Percentiles rank a stretch among this genome's conserved stretches.
Conservation (phyloP, 495 filamentous ascomycete species). For the Talaromyces borbonicus region DNA sequence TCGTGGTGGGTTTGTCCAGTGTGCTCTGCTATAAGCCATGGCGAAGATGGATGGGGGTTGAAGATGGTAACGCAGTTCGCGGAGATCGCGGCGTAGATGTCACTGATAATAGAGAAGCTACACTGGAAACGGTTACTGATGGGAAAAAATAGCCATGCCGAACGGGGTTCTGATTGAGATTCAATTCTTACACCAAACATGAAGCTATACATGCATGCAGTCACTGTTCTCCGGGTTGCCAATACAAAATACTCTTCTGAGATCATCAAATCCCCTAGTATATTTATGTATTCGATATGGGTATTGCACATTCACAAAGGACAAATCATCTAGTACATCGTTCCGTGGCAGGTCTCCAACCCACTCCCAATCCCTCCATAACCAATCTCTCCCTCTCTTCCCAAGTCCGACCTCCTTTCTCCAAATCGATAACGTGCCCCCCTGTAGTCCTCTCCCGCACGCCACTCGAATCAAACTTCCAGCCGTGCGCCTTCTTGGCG, state of each 20-base stretch:
- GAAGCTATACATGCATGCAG: no score
- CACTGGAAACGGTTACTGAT: no score
- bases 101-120: no score
- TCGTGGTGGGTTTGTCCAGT: conserved; percentile 62
- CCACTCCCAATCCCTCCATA: conserved; percentile 69
- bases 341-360: conserved; percentile 61
- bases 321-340: conserved; percentile 60
- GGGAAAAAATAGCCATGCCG: no score
- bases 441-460: conserved; percentile 58
- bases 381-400: conserved; percentile 68
- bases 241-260: no score
- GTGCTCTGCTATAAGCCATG: conserved; percentile 69
- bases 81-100: no score
- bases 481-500: conserved; percentile 57
- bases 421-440: conserved; percentile 54
- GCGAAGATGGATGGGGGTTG: conserved; percentile 49
- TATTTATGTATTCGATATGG: neutral
- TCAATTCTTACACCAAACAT: no score
- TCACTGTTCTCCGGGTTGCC: no score
- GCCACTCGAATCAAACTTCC: conserved; percentile 90
- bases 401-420: conserved; percentile 44
- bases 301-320: neutral
- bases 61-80: conserved; percentile 21
- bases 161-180: no score
- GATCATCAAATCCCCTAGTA: no score